Evolutionary conservation across 78 protist species (phyloP).

Genomic region (Neovahlkampfia damariscottae): DNA sequence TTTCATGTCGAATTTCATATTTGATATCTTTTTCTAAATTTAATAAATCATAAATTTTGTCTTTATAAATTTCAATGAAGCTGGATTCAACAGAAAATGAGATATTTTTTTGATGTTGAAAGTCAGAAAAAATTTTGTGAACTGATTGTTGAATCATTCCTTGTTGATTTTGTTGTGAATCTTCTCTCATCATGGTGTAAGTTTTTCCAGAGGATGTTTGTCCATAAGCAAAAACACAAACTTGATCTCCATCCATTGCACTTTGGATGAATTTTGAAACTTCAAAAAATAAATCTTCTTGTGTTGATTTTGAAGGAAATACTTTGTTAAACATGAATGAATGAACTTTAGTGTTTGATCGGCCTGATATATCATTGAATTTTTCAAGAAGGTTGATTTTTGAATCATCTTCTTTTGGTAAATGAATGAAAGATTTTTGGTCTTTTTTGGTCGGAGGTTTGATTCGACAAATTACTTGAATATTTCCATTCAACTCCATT

Average conservation of each 20-base stretch:
- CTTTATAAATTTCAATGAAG: constrained; percentile 25
- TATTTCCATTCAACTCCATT: constrained; percentile 65
- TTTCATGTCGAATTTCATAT: too few species aligned
- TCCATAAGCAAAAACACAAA: constrained; percentile 21
- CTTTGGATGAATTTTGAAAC: too few species aligned
- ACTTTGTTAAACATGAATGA: too few species aligned
- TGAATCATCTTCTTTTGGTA: too few species aligned
- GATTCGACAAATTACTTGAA: constrained; percentile 65
- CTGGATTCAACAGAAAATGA: neutral
- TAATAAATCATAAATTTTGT: constrained; percentile 17
- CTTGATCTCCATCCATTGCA: constrained; percentile 6
- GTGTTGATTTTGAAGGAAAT: too few species aligned
- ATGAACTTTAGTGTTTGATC: too few species aligned
- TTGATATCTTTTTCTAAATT: too few species aligned
- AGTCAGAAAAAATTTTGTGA: neutral
- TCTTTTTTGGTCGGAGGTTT: constrained; percentile 38
- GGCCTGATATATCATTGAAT: too few species aligned
- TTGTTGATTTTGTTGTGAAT: neutral
- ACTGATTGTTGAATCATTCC: neutral
- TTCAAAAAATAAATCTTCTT: too few species aligned
- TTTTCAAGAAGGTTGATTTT: too few species aligned
- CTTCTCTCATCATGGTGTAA: constrained; percentile 19
- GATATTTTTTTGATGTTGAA: neutral
- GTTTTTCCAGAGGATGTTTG: constrained; percentile 18
- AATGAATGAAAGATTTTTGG: too few species aligned